Base-by-base conservation (phyloP, 2,329 filamentous ascomycete genomes). In the Fusarium devonianum region DNA sequence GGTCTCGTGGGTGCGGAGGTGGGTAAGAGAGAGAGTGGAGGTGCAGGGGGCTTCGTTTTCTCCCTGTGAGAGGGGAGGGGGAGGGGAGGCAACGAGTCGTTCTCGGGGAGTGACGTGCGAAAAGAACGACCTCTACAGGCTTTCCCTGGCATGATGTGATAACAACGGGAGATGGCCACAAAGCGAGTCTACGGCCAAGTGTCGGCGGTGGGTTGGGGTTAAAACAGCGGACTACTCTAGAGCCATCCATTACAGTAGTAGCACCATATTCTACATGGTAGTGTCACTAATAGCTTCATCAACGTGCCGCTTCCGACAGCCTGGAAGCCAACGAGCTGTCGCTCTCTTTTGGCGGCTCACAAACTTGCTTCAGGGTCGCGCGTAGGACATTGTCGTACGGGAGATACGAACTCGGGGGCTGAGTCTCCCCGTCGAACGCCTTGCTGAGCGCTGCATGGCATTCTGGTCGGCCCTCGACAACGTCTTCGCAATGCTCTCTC, bases 231-330 rank as follows among this genome's bases (percentile, higher is more conserved):
- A 37, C 49, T 56, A 34, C 36, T 58, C 46, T 45, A 45, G 40
- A 40, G 17, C 32, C 49, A 42, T 46, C 39, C 46, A 56, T 53
- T 35, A 21, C 35, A 22, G 25, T 42, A 28, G 33, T 42, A 33
- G 39, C 39, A 33, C 52, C 32, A 40, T 41, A 41, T 57, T 56
- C 55, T 58, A 58, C n/a, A n/a, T n/a, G n/a, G n/a, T 26, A 26
- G 56, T 43, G 41, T 40, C 56, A 14, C 57, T 41, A 30, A 19
- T 59, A 59, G 42, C 39, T 32, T 49, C 35, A 30, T 32, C 55
- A 32, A 53, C 41, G 35, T 61, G 53, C 50, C 57, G 54, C 59
- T 60, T 61, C 58, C 58, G 58, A 61, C 41, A 42, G 40, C 21
- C 12, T 47, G 25, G 49, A n/a, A 29, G 17, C 14, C 32, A 38